These are phyloP conservation scores for Suillus discolor DNA, from an alignment of 768 basidiomycete species.

Conservation along the genomic window DNA sequence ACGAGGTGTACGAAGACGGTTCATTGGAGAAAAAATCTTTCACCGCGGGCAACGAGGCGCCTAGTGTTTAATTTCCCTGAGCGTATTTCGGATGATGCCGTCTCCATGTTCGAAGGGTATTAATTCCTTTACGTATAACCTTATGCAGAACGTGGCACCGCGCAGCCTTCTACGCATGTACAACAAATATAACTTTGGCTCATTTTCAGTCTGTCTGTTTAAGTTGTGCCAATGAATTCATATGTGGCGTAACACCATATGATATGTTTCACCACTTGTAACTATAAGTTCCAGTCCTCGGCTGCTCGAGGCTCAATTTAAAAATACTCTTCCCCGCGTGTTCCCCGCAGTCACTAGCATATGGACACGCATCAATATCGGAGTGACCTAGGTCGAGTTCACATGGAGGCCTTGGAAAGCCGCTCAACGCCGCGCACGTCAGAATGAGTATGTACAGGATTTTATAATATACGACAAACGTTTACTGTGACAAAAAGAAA, in stretches of 20 bases:
- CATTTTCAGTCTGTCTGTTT: background rate
- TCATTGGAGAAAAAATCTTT: conserved; percentile 25
- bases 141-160: background rate
- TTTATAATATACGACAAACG: conserved; percentile 11
- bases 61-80: background rate
- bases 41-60: background rate
- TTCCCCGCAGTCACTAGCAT: background rate
- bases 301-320: no score
- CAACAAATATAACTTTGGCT: background rate
- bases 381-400: background rate
- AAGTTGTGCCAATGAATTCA: background rate
- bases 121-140: conserved; percentile 7
- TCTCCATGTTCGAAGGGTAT: background rate
- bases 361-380: background rate
- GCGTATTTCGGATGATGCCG: background rate
- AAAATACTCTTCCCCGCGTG: background rate
- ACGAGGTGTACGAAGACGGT: conserved; percentile 20
- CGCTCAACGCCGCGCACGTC: background rate
- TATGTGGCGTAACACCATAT: background rate
- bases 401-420: background rate
- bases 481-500: conserved; percentile 16
- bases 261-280: background rate
- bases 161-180: conserved; percentile 7
- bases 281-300: background rate
- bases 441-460: conserved; percentile 7